Conservation (phyloP, 2,329 filamentous ascomycete species). For the Fusarium nanum region DNA sequence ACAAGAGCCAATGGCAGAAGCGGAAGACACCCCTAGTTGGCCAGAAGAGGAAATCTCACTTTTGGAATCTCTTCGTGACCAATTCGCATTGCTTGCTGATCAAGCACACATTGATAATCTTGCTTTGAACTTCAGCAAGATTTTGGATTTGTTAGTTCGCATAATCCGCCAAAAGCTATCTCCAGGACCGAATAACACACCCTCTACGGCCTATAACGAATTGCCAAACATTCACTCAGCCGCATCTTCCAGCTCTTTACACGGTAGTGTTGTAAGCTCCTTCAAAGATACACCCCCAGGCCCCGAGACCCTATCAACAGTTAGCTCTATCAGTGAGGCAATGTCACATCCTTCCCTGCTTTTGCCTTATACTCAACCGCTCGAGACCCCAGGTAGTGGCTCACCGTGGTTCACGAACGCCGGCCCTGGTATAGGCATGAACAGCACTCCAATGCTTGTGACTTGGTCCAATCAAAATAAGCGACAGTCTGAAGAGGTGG, state of each 20-base stretch:
- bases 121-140: constrained; percentile 36
- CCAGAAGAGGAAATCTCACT: constrained; percentile 45
- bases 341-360: constrained; percentile 32
- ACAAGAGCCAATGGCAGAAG: constrained; percentile 31
- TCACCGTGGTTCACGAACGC: constrained; percentile 28
- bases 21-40: constrained; percentile 10
- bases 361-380: constrained; percentile 36
- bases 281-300: constrained; percentile 42
- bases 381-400: constrained; percentile 26
- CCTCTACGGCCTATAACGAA: constrained; percentile 42
- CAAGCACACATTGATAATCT: constrained; percentile 36
- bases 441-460: constrained; percentile 1
- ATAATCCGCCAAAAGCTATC: constrained; percentile 37
- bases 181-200: constrained; percentile 25
- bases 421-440: constrained; percentile 1
- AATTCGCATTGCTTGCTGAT: constrained; percentile 31
- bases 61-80: constrained; percentile 41
- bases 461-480: constrained; percentile 41
- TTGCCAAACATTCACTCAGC: constrained; percentile 40
- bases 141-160: constrained; percentile 28
- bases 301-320: constrained; percentile 29
- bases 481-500: constrained; percentile 32
- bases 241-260: constrained; percentile 39
- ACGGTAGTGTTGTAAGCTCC: constrained; percentile 32
- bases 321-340: constrained; percentile 25